Evolutionary conservation across 2,329 filamentous ascomycete genomes (phyloP).

Genomic region (Paecilomyces formosus): DNA sequence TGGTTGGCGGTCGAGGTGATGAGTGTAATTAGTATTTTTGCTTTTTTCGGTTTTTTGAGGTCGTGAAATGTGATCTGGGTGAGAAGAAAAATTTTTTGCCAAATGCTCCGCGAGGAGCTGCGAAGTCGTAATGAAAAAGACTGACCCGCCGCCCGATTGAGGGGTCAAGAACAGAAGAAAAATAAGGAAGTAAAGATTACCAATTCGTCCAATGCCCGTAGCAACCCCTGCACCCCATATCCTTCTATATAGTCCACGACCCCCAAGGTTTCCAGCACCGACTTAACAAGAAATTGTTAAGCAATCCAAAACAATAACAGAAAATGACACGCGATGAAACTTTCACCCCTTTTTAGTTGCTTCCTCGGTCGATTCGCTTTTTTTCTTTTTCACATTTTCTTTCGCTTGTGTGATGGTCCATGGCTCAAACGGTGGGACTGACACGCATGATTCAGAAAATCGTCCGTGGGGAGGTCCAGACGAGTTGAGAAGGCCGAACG

Average conservation of each 20-base stretch:
- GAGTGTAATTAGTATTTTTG: not conserved
- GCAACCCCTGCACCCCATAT: slow-evolving; percentile 6
- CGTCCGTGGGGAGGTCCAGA: not conserved
- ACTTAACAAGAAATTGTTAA: slow-evolving; percentile 1
- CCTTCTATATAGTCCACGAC: slow-evolving; percentile 9
- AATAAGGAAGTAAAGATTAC: slow-evolving; percentile 1
- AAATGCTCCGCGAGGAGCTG: not conserved
- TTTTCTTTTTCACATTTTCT: not conserved
- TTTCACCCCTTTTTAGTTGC: not conserved
- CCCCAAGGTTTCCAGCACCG: slow-evolving; percentile 4
- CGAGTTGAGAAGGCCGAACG: not conserved
- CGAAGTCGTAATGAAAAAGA: not conserved
- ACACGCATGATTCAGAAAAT: not conserved
- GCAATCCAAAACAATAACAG: not conserved
- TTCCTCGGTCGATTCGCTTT: not conserved
- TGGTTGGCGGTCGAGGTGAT: not conserved
- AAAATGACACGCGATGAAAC: not conserved
- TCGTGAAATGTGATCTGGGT: not conserved
- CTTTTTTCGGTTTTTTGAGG: not conserved
- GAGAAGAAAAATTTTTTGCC: not conserved
- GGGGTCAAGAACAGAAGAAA: slow-evolving; percentile 1
- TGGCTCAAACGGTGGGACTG: not conserved
- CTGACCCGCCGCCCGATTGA: not conserved
- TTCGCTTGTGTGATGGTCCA: not conserved
- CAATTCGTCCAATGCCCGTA: slow-evolving; percentile 3